Evolutionary conservation across 208 protist genomes (phyloP).

Genomic region (Tetramitus jugosus): DNA sequence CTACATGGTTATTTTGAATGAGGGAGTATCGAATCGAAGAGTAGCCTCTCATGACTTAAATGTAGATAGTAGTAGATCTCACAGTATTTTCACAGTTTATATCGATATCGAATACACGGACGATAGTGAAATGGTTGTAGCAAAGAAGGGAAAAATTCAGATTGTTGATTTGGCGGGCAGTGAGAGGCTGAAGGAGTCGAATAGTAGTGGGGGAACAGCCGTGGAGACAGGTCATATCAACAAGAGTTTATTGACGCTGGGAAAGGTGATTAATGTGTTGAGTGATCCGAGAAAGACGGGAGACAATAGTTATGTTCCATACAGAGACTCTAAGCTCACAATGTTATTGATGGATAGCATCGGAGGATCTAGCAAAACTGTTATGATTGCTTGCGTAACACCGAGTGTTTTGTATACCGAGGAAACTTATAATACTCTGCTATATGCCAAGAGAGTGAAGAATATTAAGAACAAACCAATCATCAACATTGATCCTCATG

Average conservation of each 20-base stretch:
- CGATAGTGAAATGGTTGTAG: constrained; percentile 40
- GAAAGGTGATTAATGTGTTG: constrained; percentile 32
- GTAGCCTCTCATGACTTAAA: constrained; percentile 71
- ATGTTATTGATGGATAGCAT: constrained; percentile 72
- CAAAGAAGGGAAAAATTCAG: constrained; percentile 47
- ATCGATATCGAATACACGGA: constrained; percentile 55
- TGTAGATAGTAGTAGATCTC: constrained; percentile 68
- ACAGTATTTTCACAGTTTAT: constrained; percentile 74
- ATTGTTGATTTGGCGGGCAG: constrained; percentile 37
- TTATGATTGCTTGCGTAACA: constrained; percentile 85
- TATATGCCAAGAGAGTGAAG: constrained; percentile 74
- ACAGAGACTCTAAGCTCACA: constrained; percentile 71
- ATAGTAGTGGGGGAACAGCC: constrained; percentile 2
- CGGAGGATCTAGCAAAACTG: constrained; percentile 77
- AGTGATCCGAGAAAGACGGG: constrained; percentile 11
- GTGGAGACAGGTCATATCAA: constrained; percentile 30
- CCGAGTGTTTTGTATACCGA: constrained; percentile 70
- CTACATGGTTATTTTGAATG: constrained; percentile 62
- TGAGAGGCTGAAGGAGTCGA: constrained; percentile 27
- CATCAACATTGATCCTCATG: constrained; percentile 80
- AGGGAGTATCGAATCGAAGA: constrained; percentile 68
- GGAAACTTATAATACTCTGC: constrained; percentile 78
- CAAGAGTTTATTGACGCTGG: constrained; percentile 33
- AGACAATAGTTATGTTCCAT: constrained; percentile 32
- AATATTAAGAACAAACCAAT: constrained; percentile 75